Evolutionary conservation across 2,329 filamentous ascomycete species (phyloP), one percentile per base, ranked within the genome.

Genomic region (Diaporthe vaccinii): DNA sequence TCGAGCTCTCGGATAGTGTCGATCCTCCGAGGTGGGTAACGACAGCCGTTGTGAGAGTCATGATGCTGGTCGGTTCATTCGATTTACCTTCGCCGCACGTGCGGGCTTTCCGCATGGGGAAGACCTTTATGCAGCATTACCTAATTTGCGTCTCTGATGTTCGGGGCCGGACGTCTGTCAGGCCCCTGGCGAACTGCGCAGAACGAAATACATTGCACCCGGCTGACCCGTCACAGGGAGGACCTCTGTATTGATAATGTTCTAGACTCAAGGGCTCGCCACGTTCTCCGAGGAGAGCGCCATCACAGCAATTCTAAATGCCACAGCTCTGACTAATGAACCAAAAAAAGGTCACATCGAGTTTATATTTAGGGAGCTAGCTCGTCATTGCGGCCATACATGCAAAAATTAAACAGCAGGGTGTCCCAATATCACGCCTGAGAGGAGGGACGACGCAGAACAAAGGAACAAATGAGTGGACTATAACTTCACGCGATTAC

Each of bases 11-110:
- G 49, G 65, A 53, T 68, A 53, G 46, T 39, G 62, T 53, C 46
- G 31, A 69, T 69, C 65, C 65, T 55, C 65, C 34, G 31, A 55
- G 49, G 65, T 41, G 65, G 46, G 49, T 55, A 28, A 10, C 12
- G 20, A 55, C 34, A 41, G 3, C 15, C 34, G 17, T 22, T 20
- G 46, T 25, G 31, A 53, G 46, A 69, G 65, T 69, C 65, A 69
- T 55, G 65, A 69, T 69, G 49, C 65, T 41, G 15, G 65, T 69
- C 65, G 34, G n/a, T 41, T 55, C 49, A 41, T 69, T 55, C 34
- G 34, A 55, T 28, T 55, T 41, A 41, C 34, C 31, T 41, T 55
- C n/a, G 20, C 34, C 25, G 22, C 65, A 69, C 49, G 65, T 69
- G 65, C 49, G 34, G 46, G 34, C 10, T 22, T 28, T 41, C 65